Conservation (phyloP, 2,329 filamentous ascomycete species). For the Zymoseptoria brevis region DNA sequence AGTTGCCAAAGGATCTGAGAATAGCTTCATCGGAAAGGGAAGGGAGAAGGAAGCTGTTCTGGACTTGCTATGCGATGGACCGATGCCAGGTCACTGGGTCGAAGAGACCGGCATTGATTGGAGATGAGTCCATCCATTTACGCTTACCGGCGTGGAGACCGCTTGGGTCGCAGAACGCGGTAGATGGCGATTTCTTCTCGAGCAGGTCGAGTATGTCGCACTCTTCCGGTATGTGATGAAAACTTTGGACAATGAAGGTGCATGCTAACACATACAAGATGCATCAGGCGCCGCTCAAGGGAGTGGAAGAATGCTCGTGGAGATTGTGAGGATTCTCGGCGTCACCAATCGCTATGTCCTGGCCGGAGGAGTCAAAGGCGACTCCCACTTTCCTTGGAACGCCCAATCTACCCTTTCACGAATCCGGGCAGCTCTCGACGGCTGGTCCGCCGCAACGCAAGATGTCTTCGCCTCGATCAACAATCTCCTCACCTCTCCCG, state of each 20-base stretch:
- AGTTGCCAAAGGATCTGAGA: conserved; percentile 56
- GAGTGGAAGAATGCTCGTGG: conserved; percentile 72
- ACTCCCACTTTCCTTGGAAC: conserved; percentile 88
- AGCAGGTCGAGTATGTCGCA: conserved; percentile 61
- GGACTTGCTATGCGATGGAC: conserved; percentile 82
- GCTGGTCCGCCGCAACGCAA: conserved; percentile 75
- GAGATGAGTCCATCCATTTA: conserved; percentile 67
- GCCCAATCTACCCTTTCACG: conserved; percentile 76
- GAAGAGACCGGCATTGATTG: conserved; percentile 70
- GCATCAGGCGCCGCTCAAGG: conserved; percentile 61
- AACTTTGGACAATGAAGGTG: too few relatives aligned
- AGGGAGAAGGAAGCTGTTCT: conserved; percentile 71
- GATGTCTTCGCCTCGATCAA: conserved; percentile 71
- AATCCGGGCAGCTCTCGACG: conserved; percentile 74
- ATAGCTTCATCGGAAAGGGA: conserved; percentile 64
- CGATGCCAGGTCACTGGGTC: conserved; percentile 76
- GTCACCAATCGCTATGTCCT: conserved; percentile 78
- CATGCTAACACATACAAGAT: conserved; percentile 4
- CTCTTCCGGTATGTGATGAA: conserved; percentile 4
- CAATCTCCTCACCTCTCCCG: conserved; percentile 65
- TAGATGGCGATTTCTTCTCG: conserved; percentile 76
- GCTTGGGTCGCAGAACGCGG: conserved; percentile 50
- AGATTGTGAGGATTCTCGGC: conserved; percentile 74
- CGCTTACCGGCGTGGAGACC: conserved; percentile 68
- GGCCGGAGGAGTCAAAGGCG: conserved; percentile 77